These are phyloP conservation scores for Peziza echinospora DNA, from an alignment of 495 filamentous ascomycete species.

Conservation along the genomic window DNA sequence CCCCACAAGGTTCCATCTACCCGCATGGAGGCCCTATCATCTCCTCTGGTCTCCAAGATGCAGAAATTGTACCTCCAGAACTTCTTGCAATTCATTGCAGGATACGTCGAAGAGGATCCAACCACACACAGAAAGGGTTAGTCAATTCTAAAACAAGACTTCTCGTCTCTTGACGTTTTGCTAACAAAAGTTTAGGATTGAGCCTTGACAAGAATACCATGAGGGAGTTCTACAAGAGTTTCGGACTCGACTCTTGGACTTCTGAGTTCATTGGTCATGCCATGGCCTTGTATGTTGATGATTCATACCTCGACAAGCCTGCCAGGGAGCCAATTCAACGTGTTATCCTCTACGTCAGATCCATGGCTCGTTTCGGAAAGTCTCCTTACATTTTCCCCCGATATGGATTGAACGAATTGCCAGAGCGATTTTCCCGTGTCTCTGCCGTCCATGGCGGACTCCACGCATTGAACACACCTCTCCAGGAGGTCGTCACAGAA, in stretches of 20 bases:
- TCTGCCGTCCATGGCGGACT: constrained; percentile 97
- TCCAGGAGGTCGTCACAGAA: constrained; percentile 75
- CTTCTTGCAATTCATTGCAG: constrained; percentile 92
- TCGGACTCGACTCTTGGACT: constrained; percentile 74
- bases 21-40: constrained; percentile 71
- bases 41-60: constrained; percentile 86
- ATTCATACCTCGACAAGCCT: constrained; percentile 54
- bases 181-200: constrained; percentile 37
- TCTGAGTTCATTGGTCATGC: constrained; percentile 93
- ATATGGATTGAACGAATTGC: constrained; percentile 90
- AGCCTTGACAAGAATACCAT: constrained; percentile 60
- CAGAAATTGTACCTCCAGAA: constrained; percentile 94
- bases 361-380: constrained; percentile 93
- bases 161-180: neutral
- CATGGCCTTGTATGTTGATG: constrained; percentile 86
- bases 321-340: constrained; percentile 77
- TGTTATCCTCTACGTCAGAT: constrained; percentile 91
- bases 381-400: constrained; percentile 98
- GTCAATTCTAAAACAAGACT: constrained; percentile 8
- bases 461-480: constrained; percentile 91
- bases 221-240: constrained; percentile 96
- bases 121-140: constrained; percentile 59
- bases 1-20: constrained; percentile 86
- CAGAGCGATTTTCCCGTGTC: constrained; percentile 91
- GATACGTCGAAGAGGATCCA: constrained; percentile 65